phyloP scores from a whole-genome alignment of 208 protist genomes.

The Angomonas deanei region DNA sequence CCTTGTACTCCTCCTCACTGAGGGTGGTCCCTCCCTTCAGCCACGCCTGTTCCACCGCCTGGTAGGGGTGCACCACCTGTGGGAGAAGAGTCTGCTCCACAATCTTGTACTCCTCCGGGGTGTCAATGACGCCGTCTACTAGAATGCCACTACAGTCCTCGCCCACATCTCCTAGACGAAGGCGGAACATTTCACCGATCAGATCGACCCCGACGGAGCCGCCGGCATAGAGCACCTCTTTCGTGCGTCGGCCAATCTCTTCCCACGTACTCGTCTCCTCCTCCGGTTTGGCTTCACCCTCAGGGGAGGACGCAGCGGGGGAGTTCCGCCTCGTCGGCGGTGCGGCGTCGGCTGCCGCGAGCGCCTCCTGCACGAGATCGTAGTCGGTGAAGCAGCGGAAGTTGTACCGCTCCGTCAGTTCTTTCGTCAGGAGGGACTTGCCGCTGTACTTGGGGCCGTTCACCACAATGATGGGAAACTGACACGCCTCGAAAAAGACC shows the following conservation, averaged over 20 bases:
- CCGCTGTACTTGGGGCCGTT: constrained; percentile 73
- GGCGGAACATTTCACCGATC: constrained; percentile 44
- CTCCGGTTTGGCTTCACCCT: background rate
- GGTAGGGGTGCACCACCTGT: constrained; percentile 15
- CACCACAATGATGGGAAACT: constrained; percentile 58
- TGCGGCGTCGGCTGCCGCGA: background rate
- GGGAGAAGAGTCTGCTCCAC: constrained; percentile 11
- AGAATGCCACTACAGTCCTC: constrained; percentile 36
- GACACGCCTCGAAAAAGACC: constrained; percentile 38
- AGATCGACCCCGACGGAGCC: constrained; percentile 28
- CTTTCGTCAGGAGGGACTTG: constrained; percentile 57
- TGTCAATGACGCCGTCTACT: constrained; percentile 52
- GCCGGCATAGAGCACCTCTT: constrained; percentile 33
- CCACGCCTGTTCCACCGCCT: constrained; percentile 5
- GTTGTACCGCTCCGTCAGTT: constrained; percentile 30
- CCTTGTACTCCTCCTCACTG: background rate
- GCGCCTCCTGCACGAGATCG: constrained; percentile 45
- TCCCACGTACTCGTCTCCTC: constrained; percentile 25
- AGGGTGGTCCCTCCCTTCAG: background rate
- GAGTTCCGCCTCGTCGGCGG: constrained; percentile 5
- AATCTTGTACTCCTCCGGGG: constrained; percentile 28
- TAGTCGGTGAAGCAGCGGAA: constrained; percentile 50
- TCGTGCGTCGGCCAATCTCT: constrained; percentile 26
- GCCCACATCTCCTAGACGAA: constrained; percentile 28
- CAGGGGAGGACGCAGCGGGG: no score